Evolutionary conservation across 306 rosid species (phyloP), one percentile per base, ranked within the genome.

Genomic region (Elaeagnus macrophylla): DNA sequence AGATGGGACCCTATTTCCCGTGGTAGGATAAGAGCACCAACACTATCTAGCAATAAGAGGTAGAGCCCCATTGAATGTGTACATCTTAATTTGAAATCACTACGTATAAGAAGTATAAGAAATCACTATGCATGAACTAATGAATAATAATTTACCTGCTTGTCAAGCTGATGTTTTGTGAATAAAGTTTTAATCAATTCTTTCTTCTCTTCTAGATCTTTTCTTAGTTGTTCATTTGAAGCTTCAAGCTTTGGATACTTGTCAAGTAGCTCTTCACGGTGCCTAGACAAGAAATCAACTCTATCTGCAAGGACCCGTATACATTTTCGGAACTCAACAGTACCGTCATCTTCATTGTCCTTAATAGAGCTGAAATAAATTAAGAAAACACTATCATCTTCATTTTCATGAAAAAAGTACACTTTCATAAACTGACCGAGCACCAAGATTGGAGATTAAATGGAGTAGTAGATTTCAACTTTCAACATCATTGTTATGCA

Each of bases 131-230:
- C 61, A 56, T 20, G 25, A 45, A 59, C 63, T 56, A 2, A 51
- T 39, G 42, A 49, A 20, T 40, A 61, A 59, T 36, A 37, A 47
- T 5, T 54, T 72, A 93, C 99, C 99, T 93, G 96, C 69, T 87
- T 93, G 73, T 79, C 99, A 25, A 82, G 89, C 79, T 84, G 96
- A 78, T 77, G 99, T 78, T 93, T 87, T 35, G 82, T 68, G 73
- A 77, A 88, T 40, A 82, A 81, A 38, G 99, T 79, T 72, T 85
- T 82, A 68, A 84, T 94, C 71, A 79, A 81, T 35, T 82, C 94
- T 53, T 57, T 77, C 74, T 84, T 88, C 65, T 82, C 96, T 72
- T 84, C 99, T 69, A 84, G 67, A 53, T 84, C 99, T 57, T 83
- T 88, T 66, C 73, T 75, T 46, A 93, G 95, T 59, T 81, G 88